phyloP scores from a whole-genome alignment of 352 stramenopile species.

The Pythium dissotocum region DNA sequence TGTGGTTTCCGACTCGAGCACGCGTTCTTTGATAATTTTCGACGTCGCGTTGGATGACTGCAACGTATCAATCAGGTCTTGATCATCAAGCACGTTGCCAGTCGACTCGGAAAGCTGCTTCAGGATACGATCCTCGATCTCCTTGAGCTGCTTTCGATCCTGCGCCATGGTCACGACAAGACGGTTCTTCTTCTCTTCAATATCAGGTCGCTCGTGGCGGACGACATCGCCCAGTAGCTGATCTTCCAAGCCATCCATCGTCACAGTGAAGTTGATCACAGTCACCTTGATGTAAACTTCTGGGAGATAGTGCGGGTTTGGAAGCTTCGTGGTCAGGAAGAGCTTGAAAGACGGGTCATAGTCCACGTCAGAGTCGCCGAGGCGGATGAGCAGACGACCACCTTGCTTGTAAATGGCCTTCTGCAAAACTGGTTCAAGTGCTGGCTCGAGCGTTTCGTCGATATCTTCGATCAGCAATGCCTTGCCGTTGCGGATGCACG shows the following conservation, averaged over 20 bases:
- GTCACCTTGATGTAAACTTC: conserved; percentile 97
- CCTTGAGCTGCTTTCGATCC: conserved; percentile 91
- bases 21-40: conserved; percentile 87
- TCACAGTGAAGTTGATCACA: conserved; percentile 96
- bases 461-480: conserved; percentile 93
- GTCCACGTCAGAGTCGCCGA: conserved; percentile 93
- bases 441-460: conserved; percentile 89
- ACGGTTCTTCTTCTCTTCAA: conserved; percentile 94
- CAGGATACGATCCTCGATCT: conserved; percentile 93
- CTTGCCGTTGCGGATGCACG: conserved; percentile 91
- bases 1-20: conserved; percentile 89
- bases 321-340: conserved; percentile 90
- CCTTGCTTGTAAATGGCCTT: conserved; percentile 93
- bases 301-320: conserved; percentile 94
- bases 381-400: conserved; percentile 83
- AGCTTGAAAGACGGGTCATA: conserved; percentile 92
- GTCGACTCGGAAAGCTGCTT: conserved; percentile 90
- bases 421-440: conserved; percentile 91
- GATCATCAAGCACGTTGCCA: conserved; percentile 93
- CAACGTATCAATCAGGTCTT: conserved; percentile 86
- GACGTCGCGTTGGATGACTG: conserved; percentile 87
- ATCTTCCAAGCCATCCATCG: conserved; percentile 92
- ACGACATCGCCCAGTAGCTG: conserved; percentile 93
- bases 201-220: conserved; percentile 89
- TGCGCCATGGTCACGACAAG: conserved; percentile 93